Evolutionary conservation across 352 stramenopile species (phyloP).

Genomic region (Phytophthora palmivora): DNA sequence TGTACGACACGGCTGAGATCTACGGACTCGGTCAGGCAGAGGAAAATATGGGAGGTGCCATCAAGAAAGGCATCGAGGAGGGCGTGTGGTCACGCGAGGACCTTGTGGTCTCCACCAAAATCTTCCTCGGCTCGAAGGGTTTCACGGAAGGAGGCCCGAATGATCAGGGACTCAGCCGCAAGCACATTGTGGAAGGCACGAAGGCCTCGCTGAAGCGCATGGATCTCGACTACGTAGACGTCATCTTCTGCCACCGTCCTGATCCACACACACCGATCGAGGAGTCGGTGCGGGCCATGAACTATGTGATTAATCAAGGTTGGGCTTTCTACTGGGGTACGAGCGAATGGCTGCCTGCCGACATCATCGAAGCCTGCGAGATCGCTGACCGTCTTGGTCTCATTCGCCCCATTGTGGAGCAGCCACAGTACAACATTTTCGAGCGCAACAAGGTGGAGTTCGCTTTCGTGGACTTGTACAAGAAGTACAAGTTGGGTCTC

Average conservation of each 20-base stretch:
- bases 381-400: slow-evolving; percentile 11
- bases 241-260: slow-evolving; percentile 1
- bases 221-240: slow-evolving; percentile 2
- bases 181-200: slow-evolving; percentile 1
- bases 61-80: slow-evolving; percentile 2
- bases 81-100: neutral
- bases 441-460: slow-evolving; percentile 51
- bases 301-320: slow-evolving; percentile 1
- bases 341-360: slow-evolving; percentile 8
- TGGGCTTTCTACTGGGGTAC: slow-evolving; percentile 4
- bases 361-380: slow-evolving; percentile 9
- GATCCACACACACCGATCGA: slow-evolving; percentile 3
- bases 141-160: neutral
- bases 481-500: slow-evolving; percentile 13
- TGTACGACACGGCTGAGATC: slow-evolving; percentile 3
- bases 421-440: slow-evolving; percentile 67
- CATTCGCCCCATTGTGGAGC: slow-evolving; percentile 44
- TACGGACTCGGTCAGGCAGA: slow-evolving; percentile 1
- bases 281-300: slow-evolving; percentile 2
- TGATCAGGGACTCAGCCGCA: neutral
- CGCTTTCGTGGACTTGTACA: slow-evolving; percentile 54
- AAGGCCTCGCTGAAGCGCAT: slow-evolving; percentile 2
- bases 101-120: neutral
- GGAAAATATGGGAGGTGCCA: slow-evolving; percentile 1
- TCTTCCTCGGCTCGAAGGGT: neutral